Evolutionary conservation across 495 filamentous ascomycete genomes (phyloP), one percentile per base, ranked within the genome.

Genomic region (Neurospora africana): DNA sequence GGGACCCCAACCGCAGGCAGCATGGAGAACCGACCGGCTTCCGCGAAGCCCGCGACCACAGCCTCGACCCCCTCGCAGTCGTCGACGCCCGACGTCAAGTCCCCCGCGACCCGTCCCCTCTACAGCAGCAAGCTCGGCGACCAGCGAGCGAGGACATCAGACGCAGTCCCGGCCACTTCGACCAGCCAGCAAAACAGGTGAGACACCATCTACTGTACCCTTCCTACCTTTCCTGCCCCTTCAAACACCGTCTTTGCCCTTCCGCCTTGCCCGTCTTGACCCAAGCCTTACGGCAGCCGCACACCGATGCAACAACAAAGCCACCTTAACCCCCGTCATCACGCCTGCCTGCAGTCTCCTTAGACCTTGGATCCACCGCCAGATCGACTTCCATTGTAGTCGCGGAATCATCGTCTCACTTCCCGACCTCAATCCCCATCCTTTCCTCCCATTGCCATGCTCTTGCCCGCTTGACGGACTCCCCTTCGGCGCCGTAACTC

Each of bases 81-180:
- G 35, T 69, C 75, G 67, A 74, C 71, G 15, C 36, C 75, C 38
- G 77, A 79, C 77, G 68, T 73, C 69, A 81, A 78, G 69, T 78
- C 79, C 68, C 75, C 75, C 37, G 74, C 77, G 30, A 23, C 74
- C 5, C 71, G 79, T 36, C 78, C 78, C 17, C 71, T 78, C 5
- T 81, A 80, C 73, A 81, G 78, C 76, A 80, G 76, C 75, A 81
- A 81, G 77, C 75, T 81, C 58, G 74, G 76, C 68, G 78, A 78
- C 75, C 76, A 75, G 58, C 73, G 78, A 69, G 58, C 72, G 65
- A 76, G 72, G 68, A 65, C 71, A 9, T 74, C 76, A 69, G 78
- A 80, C 69, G 72, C 70, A 35, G 43, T 72, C 17, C 69, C 77
- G 70, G 61, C 77, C 30, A 75, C 72, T 73, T 73, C 75, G 73